phyloP scores from a whole-genome alignment of 495 filamentous ascomycete species.

The Talaromyces adpressus region DNA sequence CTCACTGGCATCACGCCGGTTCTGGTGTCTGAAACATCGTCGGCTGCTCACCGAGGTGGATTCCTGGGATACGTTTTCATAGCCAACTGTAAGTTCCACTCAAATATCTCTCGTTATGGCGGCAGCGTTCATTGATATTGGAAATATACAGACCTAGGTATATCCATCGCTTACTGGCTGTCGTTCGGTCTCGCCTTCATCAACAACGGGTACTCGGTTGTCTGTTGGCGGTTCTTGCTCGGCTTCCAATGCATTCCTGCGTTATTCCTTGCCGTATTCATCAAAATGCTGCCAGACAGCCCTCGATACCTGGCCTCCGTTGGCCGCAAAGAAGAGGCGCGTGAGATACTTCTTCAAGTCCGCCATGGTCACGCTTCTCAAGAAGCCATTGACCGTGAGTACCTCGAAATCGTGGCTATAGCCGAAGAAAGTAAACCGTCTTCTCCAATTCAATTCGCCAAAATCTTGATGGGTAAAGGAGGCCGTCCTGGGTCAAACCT shows the following conservation, averaged over 20 bases:
- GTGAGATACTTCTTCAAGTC: constrained; percentile 19
- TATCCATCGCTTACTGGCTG: constrained; percentile 57
- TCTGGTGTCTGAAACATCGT: constrained; percentile 43
- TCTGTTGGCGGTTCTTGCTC: constrained; percentile 50
- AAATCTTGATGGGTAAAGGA: constrained; percentile 25
- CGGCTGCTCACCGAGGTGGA: constrained; percentile 37
- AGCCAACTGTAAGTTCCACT: constrained; percentile 34
- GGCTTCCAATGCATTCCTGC: constrained; percentile 50
- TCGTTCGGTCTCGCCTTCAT: constrained; percentile 50
- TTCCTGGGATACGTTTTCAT: constrained; percentile 48
- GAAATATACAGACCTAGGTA: constrained; percentile 40
- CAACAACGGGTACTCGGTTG: constrained; percentile 38
- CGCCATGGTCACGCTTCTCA: constrained; percentile 7
- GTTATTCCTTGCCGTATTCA: constrained; percentile 37
- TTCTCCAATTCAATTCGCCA: constrained; percentile 32
- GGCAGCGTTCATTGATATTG: background rate
- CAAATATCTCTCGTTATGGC: background rate
- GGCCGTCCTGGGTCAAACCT: constrained; percentile 25
- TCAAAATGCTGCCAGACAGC: constrained; percentile 43
- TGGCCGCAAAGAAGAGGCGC: constrained; percentile 32
- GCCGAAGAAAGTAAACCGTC: constrained; percentile 24
- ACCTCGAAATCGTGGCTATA: constrained; percentile 30
- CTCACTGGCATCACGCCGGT: constrained; percentile 47
- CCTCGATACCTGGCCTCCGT: constrained; percentile 38
- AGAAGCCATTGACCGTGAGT: constrained; percentile 30